Percentiles rank a stretch among this genome's conserved stretches.
Conservation (phyloP, 2,329 filamentous ascomycete species). For the Dothideomycetes sp. region DNA sequence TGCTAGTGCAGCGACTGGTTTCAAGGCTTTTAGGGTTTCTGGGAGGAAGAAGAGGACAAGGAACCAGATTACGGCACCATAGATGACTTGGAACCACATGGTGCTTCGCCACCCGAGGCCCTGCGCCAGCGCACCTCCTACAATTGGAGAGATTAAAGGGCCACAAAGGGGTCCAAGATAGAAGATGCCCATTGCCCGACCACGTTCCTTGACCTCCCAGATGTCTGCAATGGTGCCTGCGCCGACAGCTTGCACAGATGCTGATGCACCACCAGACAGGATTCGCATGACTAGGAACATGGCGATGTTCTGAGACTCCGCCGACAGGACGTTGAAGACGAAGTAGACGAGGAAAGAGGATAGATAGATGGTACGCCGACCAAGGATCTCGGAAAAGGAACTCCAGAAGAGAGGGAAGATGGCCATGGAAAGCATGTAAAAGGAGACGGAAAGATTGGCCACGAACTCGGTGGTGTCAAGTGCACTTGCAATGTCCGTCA, state of each 20-base stretch:
- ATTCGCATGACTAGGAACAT: constrained; percentile 73
- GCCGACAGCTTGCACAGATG: constrained; percentile 72
- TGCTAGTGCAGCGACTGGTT: constrained; percentile 20
- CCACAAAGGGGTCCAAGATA: constrained; percentile 70
- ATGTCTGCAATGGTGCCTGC: constrained; percentile 75
- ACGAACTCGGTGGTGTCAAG: constrained; percentile 53
- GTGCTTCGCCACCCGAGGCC: constrained; percentile 63
- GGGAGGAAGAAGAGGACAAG: constrained; percentile 52
- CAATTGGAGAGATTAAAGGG: constrained; percentile 63
- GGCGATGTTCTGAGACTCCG: constrained; percentile 55
- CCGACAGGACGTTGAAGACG: constrained; percentile 59
- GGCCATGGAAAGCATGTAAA: constrained; percentile 75
- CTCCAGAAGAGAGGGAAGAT: constrained; percentile 86
- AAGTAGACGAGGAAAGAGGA: constrained; percentile 62
- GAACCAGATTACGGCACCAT: constrained; percentile 48
- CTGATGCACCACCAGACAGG: constrained; percentile 63
- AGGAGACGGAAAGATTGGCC: constrained; percentile 63
- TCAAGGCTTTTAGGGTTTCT: constrained; percentile 43
- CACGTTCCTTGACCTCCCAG: constrained; percentile 63
- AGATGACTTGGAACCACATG: constrained; percentile 66
- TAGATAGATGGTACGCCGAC: constrained; percentile 69
- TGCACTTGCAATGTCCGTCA: constrained; percentile 51
- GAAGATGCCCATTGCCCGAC: constrained; percentile 72
- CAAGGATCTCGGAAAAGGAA: constrained; percentile 60
- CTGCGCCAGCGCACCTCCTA: constrained; percentile 63